A percentile compares a stretch with the other conserved stretches of the same genome.
Conservation (phyloP, 1,284 basidiomycete genomes). For the Tilletia setariae region DNA sequence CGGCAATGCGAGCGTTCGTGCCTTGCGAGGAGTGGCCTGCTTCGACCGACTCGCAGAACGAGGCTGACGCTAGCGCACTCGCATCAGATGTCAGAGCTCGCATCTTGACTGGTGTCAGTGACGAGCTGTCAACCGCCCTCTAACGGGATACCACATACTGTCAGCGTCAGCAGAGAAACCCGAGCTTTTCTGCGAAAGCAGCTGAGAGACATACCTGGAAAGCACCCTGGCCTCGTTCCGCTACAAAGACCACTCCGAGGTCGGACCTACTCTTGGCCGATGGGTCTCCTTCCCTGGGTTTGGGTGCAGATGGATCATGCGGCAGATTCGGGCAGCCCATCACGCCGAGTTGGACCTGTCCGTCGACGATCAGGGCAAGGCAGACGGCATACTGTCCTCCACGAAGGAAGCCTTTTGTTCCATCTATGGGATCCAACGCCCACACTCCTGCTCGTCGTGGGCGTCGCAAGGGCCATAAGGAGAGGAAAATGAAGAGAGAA, state of each 20-base stretch:
- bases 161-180: not conserved
- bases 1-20: slow-evolving; percentile 69
- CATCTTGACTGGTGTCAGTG: slow-evolving; percentile 40
- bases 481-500: not conserved
- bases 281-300: slow-evolving; percentile 50
- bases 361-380: slow-evolving; percentile 81
- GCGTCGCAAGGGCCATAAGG: not conserved
- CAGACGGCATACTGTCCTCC: slow-evolving; percentile 97
- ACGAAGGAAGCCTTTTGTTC: slow-evolving; percentile 90
- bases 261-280: slow-evolving; percentile 30
- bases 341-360: slow-evolving; percentile 70
- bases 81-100: slow-evolving; percentile 38
- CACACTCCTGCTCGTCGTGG: slow-evolving; percentile 62
- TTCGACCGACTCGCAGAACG: slow-evolving; percentile 89
- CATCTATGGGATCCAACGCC: slow-evolving; percentile 89
- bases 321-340: slow-evolving; percentile 91
- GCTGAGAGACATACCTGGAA: slow-evolving; percentile 24
- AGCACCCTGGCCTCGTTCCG: slow-evolving; percentile 47
- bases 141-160: too few species aligned
- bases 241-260: slow-evolving; percentile 48
- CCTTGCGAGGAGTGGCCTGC: slow-evolving; percentile 86
- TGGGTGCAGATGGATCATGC: slow-evolving; percentile 56
- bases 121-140: slow-evolving; percentile 32
- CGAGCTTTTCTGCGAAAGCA: not conserved
- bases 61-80: slow-evolving; percentile 59